phyloP scores from a whole-genome alignment of 169 alveolate genomes.

The Ichthyophthirius multifiliis region DNA sequence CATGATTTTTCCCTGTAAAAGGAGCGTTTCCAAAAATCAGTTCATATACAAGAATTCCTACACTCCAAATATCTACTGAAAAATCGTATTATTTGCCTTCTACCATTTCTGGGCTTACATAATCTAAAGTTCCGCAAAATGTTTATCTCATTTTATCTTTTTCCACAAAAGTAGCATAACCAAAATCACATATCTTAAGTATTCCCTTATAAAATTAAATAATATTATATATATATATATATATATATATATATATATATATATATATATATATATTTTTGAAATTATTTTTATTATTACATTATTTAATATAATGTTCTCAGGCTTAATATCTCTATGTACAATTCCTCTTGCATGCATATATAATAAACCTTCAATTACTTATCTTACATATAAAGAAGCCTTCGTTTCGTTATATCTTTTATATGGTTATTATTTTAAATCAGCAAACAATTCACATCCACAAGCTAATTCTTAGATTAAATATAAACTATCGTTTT shows the following conservation, averaged over 20 bases:
- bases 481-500: conserved; percentile 11
- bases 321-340: conserved; percentile 44
- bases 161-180: conserved; percentile 44
- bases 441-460: conserved; percentile 14
- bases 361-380: conserved; percentile 22
- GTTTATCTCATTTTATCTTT: conserved; percentile 35
- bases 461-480: conserved; percentile 23
- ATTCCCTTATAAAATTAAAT: neutral
- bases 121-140: conserved; percentile 48
- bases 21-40: conserved; percentile 33
- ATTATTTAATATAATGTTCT: conserved; percentile 24
- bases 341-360: conserved; percentile 26
- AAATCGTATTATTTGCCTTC: conserved; percentile 33
- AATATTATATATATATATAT: neutral
- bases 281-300: neutral
- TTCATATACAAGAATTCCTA: conserved; percentile 46
- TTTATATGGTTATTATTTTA: conserved; percentile 25
- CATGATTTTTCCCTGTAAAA: conserved; percentile 4
- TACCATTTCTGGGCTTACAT: conserved; percentile 44
- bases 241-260: too few species aligned
- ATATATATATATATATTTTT: too few species aligned
- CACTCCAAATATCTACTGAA: conserved; percentile 47
- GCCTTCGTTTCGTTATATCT: conserved; percentile 11
- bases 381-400: conserved; percentile 15
- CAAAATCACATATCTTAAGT: conserved; percentile 58